These are phyloP conservation scores for Saccharum officinarum DNA, from an alignment of 176 grass and related monocot genomes.

Conservation along the genomic window DNA sequence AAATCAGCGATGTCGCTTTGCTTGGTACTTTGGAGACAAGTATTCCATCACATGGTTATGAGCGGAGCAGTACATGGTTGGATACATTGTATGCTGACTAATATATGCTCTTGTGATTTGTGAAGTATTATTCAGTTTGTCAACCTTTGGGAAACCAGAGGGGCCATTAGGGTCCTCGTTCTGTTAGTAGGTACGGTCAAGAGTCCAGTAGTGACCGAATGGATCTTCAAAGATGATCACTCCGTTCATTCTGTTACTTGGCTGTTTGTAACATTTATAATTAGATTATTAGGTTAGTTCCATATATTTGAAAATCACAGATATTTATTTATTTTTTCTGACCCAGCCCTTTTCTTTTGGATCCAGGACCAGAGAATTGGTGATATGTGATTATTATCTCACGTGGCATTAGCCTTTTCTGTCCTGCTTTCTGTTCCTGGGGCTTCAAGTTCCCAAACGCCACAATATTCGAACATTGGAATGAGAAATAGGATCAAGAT, in stretches of 20 bases:
- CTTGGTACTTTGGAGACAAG: conserved; percentile 63
- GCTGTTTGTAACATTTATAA: conserved; percentile 19
- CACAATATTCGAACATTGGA: conserved; percentile 29
- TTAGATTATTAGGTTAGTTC: not conserved
- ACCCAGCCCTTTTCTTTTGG: conserved; percentile 16
- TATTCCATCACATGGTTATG: conserved; percentile 52
- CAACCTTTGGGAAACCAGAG: conserved; percentile 53
- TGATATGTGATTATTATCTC: conserved; percentile 41
- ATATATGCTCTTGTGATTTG: conserved; percentile 28
- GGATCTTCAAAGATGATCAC: conserved; percentile 32
- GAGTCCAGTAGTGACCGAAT: conserved; percentile 15
- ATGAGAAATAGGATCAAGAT: conserved; percentile 31
- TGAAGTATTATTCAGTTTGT: conserved; percentile 49
- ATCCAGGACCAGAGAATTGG: conserved; percentile 18
- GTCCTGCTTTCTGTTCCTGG: conserved; percentile 39
- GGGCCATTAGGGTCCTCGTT: conserved; percentile 30
- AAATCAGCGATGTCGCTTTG: conserved; percentile 57
- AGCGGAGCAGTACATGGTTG: conserved; percentile 8
- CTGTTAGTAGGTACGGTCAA: conserved; percentile 40
- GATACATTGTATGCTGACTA: conserved; percentile 44
- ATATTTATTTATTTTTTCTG: not conserved
- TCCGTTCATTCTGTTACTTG: conserved; percentile 21
- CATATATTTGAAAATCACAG: not conserved
- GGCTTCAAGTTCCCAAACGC: conserved; percentile 57
- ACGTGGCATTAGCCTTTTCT: conserved; percentile 38